Percentiles rank a stretch among this genome's conserved stretches.
These are phyloP conservation scores for Cupressus sempervirens DNA, from an alignment of 75 land plant species.

Conservation along the genomic window DNA sequence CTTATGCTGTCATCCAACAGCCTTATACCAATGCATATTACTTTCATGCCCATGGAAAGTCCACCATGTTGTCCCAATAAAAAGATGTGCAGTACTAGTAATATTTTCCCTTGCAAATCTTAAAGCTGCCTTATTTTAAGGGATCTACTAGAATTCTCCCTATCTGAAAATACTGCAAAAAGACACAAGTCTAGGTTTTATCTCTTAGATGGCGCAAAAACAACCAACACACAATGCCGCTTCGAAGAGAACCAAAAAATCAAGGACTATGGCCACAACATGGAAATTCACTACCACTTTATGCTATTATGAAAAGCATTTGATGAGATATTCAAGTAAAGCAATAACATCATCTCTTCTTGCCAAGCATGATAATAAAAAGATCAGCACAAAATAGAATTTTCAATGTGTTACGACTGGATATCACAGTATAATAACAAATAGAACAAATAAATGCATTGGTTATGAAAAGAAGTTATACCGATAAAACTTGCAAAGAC, in stretches of 20 bases:
- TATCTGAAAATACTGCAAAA: background rate
- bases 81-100: background rate
- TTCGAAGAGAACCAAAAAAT: background rate
- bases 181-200: background rate
- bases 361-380: background rate
- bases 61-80: background rate
- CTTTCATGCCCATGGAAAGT: background rate
- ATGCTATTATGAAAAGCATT: background rate
- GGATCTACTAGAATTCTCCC: background rate
- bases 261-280: background rate
- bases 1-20: background rate
- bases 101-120: background rate
- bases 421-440: background rate
- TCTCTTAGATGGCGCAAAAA: background rate
- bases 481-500: too few species aligned
- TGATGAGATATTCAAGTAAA: background rate
- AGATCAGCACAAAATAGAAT: background rate
- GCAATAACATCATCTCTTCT: background rate
- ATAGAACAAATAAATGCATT: background rate
- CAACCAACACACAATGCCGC: background rate
- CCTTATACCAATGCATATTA: background rate
- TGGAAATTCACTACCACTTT: background rate
- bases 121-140: background rate
- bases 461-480: background rate
- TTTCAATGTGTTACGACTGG: background rate